Evolutionary conservation across 495 filamentous ascomycete genomes (phyloP), one percentile per base, ranked within the genome.

Genomic region (Immersiella caudata): DNA sequence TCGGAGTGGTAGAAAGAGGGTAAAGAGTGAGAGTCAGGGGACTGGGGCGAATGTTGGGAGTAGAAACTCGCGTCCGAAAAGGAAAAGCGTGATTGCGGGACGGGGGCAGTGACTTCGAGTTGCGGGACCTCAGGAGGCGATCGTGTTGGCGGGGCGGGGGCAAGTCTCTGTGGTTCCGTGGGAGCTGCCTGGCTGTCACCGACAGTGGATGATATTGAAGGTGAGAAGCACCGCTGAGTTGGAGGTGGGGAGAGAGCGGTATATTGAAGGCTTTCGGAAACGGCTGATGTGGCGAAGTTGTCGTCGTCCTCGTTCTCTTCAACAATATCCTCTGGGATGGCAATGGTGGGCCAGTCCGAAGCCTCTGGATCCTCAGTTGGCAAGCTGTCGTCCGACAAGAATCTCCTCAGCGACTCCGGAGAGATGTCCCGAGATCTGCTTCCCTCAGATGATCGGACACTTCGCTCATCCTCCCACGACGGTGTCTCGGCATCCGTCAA

Each of bases 291-390:
- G 24, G 82, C 84, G 60, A 86, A 85, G 72, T 85, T 84, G 63
- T 84, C 83, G 58, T 86, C 84, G 59, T 87, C 84, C 62, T 84
- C 82, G 64, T 75, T 77, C 56, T 86, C 83, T 56, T 85, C 84
- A 46, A 74, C 78, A 46, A 87, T 85, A 60, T 86, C 83, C 51
- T 85, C 83, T 0, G 83, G 81, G 29, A 85, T 85, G 56, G 68
- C 62, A 35, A 81, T 70, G 5, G 74, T 58, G 1, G 75, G 70
- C n/a, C 65, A 56, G 12, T 72, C 69, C 51, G 55, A 62, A 21
- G 50, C 64, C 54, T 59, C 56, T 18, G 54, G 55, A 9, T 75
- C 64, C 20, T 70, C 65, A 14, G 75, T 64, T 22, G 60, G 50
- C 16, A 73, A 71, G 1, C 62, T 70, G 55, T 82, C 82, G 46